Evolutionary conservation across 2,329 filamentous ascomycete genomes (phyloP).

Genomic region (Scedosporium boydii): DNA sequence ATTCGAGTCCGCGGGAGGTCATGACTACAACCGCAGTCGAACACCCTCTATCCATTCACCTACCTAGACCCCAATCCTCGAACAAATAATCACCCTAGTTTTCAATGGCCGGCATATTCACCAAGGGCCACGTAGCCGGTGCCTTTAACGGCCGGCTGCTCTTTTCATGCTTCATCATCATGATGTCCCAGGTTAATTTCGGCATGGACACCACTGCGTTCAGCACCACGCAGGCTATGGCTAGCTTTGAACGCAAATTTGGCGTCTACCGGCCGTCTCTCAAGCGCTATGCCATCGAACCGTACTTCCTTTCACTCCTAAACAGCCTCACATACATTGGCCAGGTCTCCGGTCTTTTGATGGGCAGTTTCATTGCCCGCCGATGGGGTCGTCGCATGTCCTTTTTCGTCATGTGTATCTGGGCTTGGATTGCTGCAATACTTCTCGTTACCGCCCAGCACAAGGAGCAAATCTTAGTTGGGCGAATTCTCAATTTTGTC

Average conservation of each 20-base stretch:
- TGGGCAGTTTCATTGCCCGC: conserved; percentile 20
- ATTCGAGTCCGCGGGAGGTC: too few species aligned
- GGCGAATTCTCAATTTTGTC: conserved; percentile 24
- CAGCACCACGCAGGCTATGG: conserved; percentile 27
- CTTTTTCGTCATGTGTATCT: conserved; percentile 26
- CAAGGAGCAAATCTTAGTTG: conserved; percentile 21
- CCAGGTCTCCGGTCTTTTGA: conserved; percentile 13
- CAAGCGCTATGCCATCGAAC: conserved; percentile 11
- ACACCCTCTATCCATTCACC: too few species aligned
- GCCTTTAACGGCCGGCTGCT: conserved; percentile 12
- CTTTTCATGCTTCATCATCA: conserved; percentile 17
- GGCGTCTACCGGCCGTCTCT: conserved; percentile 17
- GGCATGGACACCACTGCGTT: conserved; percentile 28
- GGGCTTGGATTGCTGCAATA: conserved; percentile 20
- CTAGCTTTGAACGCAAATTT: conserved; percentile 23
- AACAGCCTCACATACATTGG: conserved; percentile 24
- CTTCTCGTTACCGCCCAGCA: conserved; percentile 21
- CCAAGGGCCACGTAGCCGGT: background rate
- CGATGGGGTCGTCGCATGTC: conserved; percentile 22
- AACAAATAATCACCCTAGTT: too few species aligned
- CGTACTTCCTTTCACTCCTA: conserved; percentile 25
- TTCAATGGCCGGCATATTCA: background rate
- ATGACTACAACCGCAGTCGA: too few species aligned
- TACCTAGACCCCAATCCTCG: too few species aligned
- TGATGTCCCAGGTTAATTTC: conserved; percentile 28